Evolutionary conservation across 2,329 filamentous ascomycete genomes (phyloP).

Genomic region (Rhinocladiella similis): DNA sequence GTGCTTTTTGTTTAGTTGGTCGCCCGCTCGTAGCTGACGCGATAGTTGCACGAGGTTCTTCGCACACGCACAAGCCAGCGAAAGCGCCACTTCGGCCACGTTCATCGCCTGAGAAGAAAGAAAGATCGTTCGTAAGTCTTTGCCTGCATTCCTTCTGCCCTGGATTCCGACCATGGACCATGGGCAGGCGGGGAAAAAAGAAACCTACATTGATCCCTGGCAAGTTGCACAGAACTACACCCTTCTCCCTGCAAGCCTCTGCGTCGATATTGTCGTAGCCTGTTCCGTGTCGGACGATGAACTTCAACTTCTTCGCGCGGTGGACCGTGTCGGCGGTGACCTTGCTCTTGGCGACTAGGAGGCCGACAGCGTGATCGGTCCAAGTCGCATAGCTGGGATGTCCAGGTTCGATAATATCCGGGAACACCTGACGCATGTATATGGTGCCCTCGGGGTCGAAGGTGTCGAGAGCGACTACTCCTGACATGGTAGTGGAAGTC

Average conservation of each 20-base stretch:
- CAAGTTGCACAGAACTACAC: not conserved
- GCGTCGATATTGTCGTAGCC: not conserved
- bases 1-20: constrained; percentile 8
- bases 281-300: not conserved
- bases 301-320: not conserved
- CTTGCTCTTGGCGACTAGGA: not conserved
- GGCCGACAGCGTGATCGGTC: not conserved
- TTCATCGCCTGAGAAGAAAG: constrained; percentile 17
- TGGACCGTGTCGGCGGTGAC: not conserved
- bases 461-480: not conserved
- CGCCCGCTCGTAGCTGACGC: constrained; percentile 7
- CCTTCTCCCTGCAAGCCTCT: not conserved
- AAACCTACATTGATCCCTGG: not conserved
- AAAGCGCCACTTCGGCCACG: constrained; percentile 13
- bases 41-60: constrained; percentile 13
- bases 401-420: not conserved
- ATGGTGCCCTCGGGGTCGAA: not conserved
- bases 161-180: no score
- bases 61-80: constrained; percentile 10
- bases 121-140: no score
- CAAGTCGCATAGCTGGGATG: not conserved
- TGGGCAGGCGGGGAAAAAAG: not conserved
- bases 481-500: no score
- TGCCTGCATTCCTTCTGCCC: no score
- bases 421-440: not conserved